Evolutionary conservation across 75 land plant species (phyloP).

Genomic region (Selaginella moellendorffii): DNA sequence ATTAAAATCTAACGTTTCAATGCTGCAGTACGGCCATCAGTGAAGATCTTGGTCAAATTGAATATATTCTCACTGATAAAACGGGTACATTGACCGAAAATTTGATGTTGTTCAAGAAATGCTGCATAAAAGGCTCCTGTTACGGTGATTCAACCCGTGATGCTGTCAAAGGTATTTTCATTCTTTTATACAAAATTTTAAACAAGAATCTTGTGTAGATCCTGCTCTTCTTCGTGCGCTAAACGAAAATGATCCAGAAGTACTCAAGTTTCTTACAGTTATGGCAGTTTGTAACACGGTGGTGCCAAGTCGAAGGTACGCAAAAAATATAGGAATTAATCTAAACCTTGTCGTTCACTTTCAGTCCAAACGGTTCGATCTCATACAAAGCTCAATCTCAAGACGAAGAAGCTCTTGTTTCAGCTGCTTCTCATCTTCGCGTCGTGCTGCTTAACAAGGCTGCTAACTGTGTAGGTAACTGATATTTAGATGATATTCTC

Average conservation of each 20-base stretch:
- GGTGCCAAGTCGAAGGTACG: conserved; percentile 64
- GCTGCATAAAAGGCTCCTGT: conserved; percentile 65
- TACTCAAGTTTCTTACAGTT: conserved; percentile 56
- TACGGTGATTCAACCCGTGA: conserved; percentile 84
- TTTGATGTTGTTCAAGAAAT: conserved; percentile 80
- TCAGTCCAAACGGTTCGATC: conserved; percentile 51
- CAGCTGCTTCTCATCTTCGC: conserved; percentile 69
- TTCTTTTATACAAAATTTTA: background rate
- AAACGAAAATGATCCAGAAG: conserved; percentile 37
- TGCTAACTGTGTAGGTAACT: conserved; percentile 53
- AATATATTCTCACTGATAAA: conserved; percentile 95
- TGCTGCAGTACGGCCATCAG: conserved; percentile 91
- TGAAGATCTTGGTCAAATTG: conserved; percentile 97
- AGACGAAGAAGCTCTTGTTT: conserved; percentile 96
- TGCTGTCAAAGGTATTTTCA: conserved; percentile 55
- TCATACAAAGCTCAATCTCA: conserved; percentile 88
- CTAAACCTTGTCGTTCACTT: background rate
- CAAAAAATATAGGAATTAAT: conserved; percentile 26
- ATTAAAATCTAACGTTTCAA: no score
- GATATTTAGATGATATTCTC: conserved; percentile 29
- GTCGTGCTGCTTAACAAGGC: conserved; percentile 51
- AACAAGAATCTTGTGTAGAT: no score
- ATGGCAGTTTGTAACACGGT: conserved; percentile 99
- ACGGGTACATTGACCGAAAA: conserved; percentile 98
- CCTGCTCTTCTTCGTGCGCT: conserved; percentile 44